Percentiles rank a stretch among this genome's conserved stretches.
Conservation (phyloP, 805 yeast genomes). For the Candida sonorensis region DNA sequence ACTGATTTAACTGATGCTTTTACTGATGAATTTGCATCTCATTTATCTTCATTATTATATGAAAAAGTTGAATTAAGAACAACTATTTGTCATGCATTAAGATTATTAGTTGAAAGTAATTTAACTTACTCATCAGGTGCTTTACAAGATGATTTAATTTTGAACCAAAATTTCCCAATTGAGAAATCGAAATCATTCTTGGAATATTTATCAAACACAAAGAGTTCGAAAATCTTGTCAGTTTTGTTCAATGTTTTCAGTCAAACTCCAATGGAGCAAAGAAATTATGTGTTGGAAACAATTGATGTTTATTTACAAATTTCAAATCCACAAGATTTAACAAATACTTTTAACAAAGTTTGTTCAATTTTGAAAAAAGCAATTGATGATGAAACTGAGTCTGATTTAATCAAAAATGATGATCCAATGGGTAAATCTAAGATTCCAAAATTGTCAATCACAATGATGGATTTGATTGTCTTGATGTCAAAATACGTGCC, state of each 20-base stretch:
- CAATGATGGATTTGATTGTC: slow-evolving; percentile 88
- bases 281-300: slow-evolving; percentile 81
- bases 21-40: slow-evolving; percentile 70
- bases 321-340: slow-evolving; percentile 59
- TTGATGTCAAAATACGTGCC: slow-evolving; percentile 85
- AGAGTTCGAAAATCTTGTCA: slow-evolving; percentile 68
- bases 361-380: slow-evolving; percentile 72
- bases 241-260: slow-evolving; percentile 89
- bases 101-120: slow-evolving; percentile 72
- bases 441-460: slow-evolving; percentile 55
- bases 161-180: slow-evolving; percentile 57
- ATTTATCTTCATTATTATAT: slow-evolving; percentile 68
- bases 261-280: slow-evolving; percentile 72
- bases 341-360: slow-evolving; percentile 75
- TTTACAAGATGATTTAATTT: slow-evolving; percentile 46
- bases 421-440: slow-evolving; percentile 26
- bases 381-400: slow-evolving; percentile 49
- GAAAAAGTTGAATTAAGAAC: slow-evolving; percentile 70
- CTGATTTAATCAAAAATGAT: slow-evolving; percentile 27
- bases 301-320: slow-evolving; percentile 75
- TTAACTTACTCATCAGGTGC: slow-evolving; percentile 56
- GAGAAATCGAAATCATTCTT: slow-evolving; percentile 49
- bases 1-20: slow-evolving; percentile 60
- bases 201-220: slow-evolving; percentile 52
- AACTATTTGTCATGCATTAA: slow-evolving; percentile 76